A percentile compares a stretch with the other conserved stretches of the same genome.
Conservation (phyloP, 1,139 yeast species). For the Nakaseomyces nivariensis region DNA sequence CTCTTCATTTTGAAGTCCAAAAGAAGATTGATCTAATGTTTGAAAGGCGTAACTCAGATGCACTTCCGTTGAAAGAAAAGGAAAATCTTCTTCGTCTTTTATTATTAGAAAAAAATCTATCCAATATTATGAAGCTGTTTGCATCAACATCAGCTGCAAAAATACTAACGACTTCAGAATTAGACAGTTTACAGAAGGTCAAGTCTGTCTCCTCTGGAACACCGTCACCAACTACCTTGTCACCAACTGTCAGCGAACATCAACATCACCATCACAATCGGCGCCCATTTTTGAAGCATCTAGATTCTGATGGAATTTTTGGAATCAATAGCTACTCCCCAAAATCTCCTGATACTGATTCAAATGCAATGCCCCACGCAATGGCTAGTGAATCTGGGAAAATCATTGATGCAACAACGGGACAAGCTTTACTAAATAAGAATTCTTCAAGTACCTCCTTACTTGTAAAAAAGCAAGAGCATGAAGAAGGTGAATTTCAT, state of each 20-base stretch:
- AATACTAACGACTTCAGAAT: neutral
- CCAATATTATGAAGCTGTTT: conserved; percentile 54
- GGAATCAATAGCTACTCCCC: conserved; percentile 7
- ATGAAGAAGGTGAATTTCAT: conserved; percentile 88
- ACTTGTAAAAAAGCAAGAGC: conserved; percentile 66
- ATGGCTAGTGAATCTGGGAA: conserved; percentile 54
- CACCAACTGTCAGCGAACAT: neutral
- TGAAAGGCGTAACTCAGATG: conserved; percentile 46
- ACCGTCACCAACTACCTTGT: neutral
- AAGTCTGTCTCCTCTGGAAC: neutral
- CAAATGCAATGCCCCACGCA: conserved; percentile 42
- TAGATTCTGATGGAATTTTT: conserved; percentile 18
- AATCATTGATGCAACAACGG: conserved; percentile 60
- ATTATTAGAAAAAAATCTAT: conserved; percentile 54
- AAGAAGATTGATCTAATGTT: conserved; percentile 52
- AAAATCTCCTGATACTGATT: conserved; percentile 9
- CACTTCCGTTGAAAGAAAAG: conserved; percentile 54
- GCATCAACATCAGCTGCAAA: conserved; percentile 5
- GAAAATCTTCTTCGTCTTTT: conserved; percentile 58
- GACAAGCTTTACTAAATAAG: conserved; percentile 57
- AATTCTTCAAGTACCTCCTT: conserved; percentile 56
- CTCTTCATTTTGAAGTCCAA: conserved; percentile 48
- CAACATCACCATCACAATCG: neutral
- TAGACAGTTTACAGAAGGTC: neutral
- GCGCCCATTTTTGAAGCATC: conserved; percentile 15